Base-by-base conservation (phyloP, 352 stramenopile genomes). In the Phytopythium vexans region DNA sequence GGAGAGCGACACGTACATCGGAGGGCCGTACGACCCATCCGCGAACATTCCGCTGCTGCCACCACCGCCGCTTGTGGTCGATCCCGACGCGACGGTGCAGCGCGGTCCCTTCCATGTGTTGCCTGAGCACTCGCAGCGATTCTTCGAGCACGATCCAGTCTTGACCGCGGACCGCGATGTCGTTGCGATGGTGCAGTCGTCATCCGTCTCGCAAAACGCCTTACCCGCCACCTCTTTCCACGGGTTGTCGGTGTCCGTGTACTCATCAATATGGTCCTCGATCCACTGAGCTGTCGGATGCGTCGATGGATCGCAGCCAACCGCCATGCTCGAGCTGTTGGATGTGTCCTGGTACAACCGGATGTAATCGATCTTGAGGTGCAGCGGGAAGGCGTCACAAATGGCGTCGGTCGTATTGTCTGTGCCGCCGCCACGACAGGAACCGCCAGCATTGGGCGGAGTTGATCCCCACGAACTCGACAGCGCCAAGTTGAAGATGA, bases 301-400 rank as follows among this genome's bases (percentile, higher is more conserved):
- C 7, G 49, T 65, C 8, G 27, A 14, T n/a, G 69, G 69, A 16
- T 79, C 60, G 21, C 69, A 76, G 14, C 59, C 59, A 15, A 74
- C 35, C n/a, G 45, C 32, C 58, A 65, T 65, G 7, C 16, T 16
- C 21, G 55, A 65, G 6, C 45, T 36, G 15, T 27, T 58, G 38
- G 57, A 72, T 45, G 32, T 60, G 36, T 74, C 65, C 56, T 96
- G 86, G 52, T 96, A 96, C 16, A 96, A 48, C 7, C 87, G 77
- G 15, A 97, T 80, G 54, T 83, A 88, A 71, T 97, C 89, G 47
- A 97, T 82, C 41, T 86, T 82, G 52, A 95, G 12, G 41, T 54
- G 78, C 64, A 83, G 61, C 0, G 73, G 73, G 56, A 83, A 81
- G 2, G 46, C 47, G 31, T 72, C 68, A 52, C 73, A 83, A 31